Percentiles rank a stretch among this genome's conserved stretches.
These are phyloP conservation scores for Farysia itapuensis DNA, from an alignment of 1,284 basidiomycete genomes.

Conservation along the genomic window DNA sequence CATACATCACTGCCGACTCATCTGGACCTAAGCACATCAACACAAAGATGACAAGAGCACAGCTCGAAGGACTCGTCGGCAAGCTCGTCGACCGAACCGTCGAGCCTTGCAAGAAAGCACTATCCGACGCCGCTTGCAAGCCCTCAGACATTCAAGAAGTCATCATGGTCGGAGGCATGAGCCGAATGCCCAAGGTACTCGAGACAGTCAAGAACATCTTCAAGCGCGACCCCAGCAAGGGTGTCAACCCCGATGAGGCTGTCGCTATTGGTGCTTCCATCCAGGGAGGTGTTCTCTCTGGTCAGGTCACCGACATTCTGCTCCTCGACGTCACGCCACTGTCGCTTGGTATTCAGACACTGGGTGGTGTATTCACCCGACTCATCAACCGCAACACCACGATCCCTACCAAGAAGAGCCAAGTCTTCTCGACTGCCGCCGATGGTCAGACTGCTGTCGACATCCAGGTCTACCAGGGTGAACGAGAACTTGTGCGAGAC, in stretches of 20 bases:
- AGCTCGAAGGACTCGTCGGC: slow-evolving; percentile 83
- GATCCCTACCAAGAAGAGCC: slow-evolving; percentile 98
- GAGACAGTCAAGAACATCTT: slow-evolving; percentile 92
- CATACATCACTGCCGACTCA: slow-evolving; percentile 94
- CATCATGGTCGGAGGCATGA: slow-evolving; percentile 97
- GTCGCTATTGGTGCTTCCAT: slow-evolving; percentile 90
- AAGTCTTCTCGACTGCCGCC: slow-evolving; percentile 94
- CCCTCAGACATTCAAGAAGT: slow-evolving; percentile 90
- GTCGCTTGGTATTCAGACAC: slow-evolving; percentile 93
- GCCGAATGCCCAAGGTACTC: slow-evolving; percentile 90
- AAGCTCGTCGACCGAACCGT: slow-evolving; percentile 84
- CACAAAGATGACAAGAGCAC: slow-evolving; percentile 79
- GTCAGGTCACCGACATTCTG: slow-evolving; percentile 93
- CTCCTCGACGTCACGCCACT: slow-evolving; percentile 94
- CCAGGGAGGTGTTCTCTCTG: slow-evolving; percentile 91
- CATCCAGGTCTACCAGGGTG: slow-evolving; percentile 91
- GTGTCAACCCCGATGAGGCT: slow-evolving; percentile 95
- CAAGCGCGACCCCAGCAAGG: slow-evolving; percentile 92
- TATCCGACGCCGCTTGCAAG: slow-evolving; percentile 88
- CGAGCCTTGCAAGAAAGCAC: slow-evolving; percentile 97
- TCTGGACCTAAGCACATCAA: slow-evolving; percentile 97
- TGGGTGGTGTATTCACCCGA: slow-evolving; percentile 95
- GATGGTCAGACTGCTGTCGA: slow-evolving; percentile 77
- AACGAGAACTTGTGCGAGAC: slow-evolving; percentile 94
- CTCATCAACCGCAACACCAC: slow-evolving; percentile 86